These are phyloP conservation scores for Backusella australiensis DNA, from an alignment of 192 early-diverging fungal species.

Conservation along the genomic window DNA sequence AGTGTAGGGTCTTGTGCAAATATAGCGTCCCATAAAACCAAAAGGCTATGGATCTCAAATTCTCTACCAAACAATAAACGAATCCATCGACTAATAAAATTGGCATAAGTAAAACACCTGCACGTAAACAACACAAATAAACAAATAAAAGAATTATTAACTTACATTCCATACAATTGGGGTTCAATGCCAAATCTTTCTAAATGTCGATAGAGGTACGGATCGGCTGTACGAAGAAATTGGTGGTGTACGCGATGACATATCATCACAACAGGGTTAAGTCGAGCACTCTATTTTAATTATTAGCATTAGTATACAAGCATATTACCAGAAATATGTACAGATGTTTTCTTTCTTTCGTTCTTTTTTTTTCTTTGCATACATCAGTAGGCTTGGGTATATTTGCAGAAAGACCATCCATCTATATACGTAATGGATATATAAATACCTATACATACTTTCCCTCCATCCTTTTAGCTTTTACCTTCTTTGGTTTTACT, in stretches of 20 bases:
- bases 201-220: slow-evolving; percentile 69
- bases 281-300: slow-evolving; percentile 34
- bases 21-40: slow-evolving; percentile 89
- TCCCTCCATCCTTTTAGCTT: not conserved
- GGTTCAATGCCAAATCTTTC: slow-evolving; percentile 81
- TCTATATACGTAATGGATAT: not conserved
- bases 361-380: not conserved
- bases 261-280: slow-evolving; percentile 72
- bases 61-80: slow-evolving; percentile 91
- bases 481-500: slow-evolving; percentile 12
- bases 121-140: not conserved
- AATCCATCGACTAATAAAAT: slow-evolving; percentile 72
- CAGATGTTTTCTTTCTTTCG: not conserved
- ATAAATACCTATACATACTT: not conserved
- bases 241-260: slow-evolving; percentile 73
- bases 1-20: slow-evolving; percentile 80
- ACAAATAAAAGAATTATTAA: not conserved
- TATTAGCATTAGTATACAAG: no score
- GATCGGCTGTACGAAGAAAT: slow-evolving; percentile 68
- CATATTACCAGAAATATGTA: not conserved
- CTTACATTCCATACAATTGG: slow-evolving; percentile 90
- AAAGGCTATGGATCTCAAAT: slow-evolving; percentile 66
- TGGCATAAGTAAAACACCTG: not conserved
- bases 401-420: not conserved
- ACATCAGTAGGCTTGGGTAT: slow-evolving; percentile 16